Base-by-base conservation (phyloP, 345 rosid species). In the Pugionium cornutum region DNA sequence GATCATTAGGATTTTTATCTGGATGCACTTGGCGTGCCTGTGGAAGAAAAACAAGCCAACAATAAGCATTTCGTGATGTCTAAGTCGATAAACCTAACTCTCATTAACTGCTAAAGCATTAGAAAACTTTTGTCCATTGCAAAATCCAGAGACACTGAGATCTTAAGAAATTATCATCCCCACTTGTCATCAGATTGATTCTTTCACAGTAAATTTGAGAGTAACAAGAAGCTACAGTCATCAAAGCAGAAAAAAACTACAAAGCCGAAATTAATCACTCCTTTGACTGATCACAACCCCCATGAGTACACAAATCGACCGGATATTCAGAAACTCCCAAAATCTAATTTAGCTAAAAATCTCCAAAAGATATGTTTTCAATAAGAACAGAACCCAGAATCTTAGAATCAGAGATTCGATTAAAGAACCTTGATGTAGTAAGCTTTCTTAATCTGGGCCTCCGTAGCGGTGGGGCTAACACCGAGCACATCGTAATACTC, bases 11-110 rank as follows among this genome's bases (percentile, higher is more conserved):
- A 70, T 89, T 94, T 68, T 90, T 94, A 80, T 94, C 99, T 2
- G 99, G 99, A 78, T 94, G 99, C 58, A 94, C 99, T 79, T 90
- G 87, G 4, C 99, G 87, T 41, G 99, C 99, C 99, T 94, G 89
- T 62, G 75, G 6, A 67, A 35, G 18, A 72, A 2, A 70, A 68
- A 44, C 5, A 45, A 46, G 2, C 47, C 25, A 37, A 68, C 33
- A 62, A 42, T 74, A 34, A 66, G n/a, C 58, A 67, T 1, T 29
- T 36, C 11, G 18, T 9, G 51, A 56, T 10, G 7, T 37, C 58
- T 8, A 39, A 57, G 41, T 40, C 43, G 4, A 72, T 28, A 28
- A 57, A 47, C 33, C 55, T 45, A 29, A 51, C 3, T 48, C 57
- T 18, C 40, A 8, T 27, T 57, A 27, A 52, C 9, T 39, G 25